phyloP scores from a whole-genome alignment of 1,139 yeast species.

The Scheffersomyces quercinus region DNA sequence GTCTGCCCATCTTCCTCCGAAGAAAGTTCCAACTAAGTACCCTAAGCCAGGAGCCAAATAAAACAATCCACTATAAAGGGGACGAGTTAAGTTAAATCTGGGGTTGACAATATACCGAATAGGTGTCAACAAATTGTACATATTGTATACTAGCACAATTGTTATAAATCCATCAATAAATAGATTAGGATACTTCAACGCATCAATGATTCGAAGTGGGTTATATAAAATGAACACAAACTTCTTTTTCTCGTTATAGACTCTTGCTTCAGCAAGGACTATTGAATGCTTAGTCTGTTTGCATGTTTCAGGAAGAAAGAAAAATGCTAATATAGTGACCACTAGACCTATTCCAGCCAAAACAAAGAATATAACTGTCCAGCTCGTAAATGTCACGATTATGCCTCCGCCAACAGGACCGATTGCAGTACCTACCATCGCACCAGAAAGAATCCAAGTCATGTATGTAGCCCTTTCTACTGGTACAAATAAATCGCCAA shows the following conservation, averaged over 20 bases:
- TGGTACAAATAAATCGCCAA: slow-evolving; percentile 49
- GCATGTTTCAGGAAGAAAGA: slow-evolving; percentile 45
- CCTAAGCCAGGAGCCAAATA: slow-evolving; percentile 57
- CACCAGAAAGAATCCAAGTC: slow-evolving; percentile 44
- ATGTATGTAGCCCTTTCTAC: slow-evolving; percentile 47
- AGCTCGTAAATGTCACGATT: slow-evolving; percentile 47
- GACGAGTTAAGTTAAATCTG: slow-evolving; percentile 44
- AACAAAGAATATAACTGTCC: slow-evolving; percentile 53
- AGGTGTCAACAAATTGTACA: slow-evolving; percentile 55
- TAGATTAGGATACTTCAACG: slow-evolving; percentile 42
- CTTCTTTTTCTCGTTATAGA: slow-evolving; percentile 14
- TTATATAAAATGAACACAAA: slow-evolving; percentile 44
- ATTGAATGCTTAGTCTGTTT: slow-evolving; percentile 22
- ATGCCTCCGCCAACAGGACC: slow-evolving; percentile 51
- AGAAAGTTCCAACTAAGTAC: slow-evolving; percentile 44
- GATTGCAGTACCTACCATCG: slow-evolving; percentile 50
- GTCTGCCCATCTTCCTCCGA: slow-evolving; percentile 56
- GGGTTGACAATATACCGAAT: slow-evolving; percentile 56
- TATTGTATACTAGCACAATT: slow-evolving; percentile 39
- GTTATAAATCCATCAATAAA: slow-evolving; percentile 39
- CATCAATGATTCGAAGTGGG: slow-evolving; percentile 41
- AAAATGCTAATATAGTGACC: slow-evolving; percentile 26
- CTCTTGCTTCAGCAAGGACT: background rate
- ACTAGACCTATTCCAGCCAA: slow-evolving; percentile 41
- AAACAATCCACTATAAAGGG: slow-evolving; percentile 50